These are phyloP conservation scores for Hemileia vastatrix DNA, from an alignment of 1,284 basidiomycete species.

Conservation along the genomic window DNA sequence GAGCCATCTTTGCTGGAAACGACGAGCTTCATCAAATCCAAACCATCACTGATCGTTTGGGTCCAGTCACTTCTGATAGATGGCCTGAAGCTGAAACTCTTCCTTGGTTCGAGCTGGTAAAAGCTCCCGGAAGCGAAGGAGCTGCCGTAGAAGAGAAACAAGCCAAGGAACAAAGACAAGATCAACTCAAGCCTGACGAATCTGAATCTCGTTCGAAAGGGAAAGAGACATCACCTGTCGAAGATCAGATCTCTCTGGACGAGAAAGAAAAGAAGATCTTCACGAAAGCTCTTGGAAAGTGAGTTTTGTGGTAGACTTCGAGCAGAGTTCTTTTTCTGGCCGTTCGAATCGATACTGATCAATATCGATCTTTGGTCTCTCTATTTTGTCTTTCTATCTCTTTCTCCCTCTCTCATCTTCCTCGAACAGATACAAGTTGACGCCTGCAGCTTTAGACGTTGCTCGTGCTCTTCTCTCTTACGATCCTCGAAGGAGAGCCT, in stretches of 20 bases:
- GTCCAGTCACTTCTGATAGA: slow-evolving; percentile 25
- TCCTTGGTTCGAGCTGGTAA: slow-evolving; percentile 40
- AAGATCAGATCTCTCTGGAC: background rate
- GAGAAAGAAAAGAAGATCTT: background rate
- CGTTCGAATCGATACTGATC: no score
- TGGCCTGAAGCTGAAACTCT: slow-evolving; percentile 35
- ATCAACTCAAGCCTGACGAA: background rate
- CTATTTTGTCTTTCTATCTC: no score
- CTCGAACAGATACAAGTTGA: slow-evolving; percentile 28
- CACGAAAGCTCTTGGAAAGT: background rate
- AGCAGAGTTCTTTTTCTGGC: no score
- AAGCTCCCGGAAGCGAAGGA: background rate
- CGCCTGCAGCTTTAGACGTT: slow-evolving; percentile 62
- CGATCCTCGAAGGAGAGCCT: slow-evolving; percentile 67
- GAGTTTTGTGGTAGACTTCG: background rate
- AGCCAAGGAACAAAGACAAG: background rate
- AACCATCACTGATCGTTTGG: slow-evolving; percentile 33
- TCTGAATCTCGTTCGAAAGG: background rate
- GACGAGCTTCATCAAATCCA: slow-evolving; percentile 40
- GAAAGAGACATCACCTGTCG: background rate
- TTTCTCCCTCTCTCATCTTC: background rate
- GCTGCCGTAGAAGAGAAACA: background rate
- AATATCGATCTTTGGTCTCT: background rate
- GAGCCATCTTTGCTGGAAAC: slow-evolving; percentile 37
- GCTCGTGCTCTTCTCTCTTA: slow-evolving; percentile 73